phyloP scores from a whole-genome alignment of 1,139 yeast species.

The Candida sp. region DNA sequence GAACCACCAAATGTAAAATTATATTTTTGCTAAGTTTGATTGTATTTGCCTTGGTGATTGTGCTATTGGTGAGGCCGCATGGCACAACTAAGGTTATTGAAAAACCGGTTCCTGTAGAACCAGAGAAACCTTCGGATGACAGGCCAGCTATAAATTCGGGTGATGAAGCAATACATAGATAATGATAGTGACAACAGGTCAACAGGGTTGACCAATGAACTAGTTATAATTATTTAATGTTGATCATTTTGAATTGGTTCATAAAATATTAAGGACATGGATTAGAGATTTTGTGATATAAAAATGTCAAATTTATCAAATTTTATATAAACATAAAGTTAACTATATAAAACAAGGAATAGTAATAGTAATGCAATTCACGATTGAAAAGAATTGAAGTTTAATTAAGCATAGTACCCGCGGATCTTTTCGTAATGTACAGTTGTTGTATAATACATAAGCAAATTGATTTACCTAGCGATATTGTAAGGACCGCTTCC shows the following conservation, averaged over 20 bases:
- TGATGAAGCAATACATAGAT: too few relatives aligned
- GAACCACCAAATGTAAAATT: conserved; percentile 88
- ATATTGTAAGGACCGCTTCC: conserved; percentile 14
- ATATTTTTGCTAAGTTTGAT: conserved; percentile 69
- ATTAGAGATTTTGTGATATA: not conserved
- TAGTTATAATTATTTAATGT: too few relatives aligned
- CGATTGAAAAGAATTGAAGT: not conserved
- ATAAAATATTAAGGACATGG: not conserved
- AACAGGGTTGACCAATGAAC: too few relatives aligned
- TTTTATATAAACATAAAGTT: not conserved
- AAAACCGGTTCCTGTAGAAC: conserved; percentile 12
- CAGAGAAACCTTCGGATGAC: not conserved
- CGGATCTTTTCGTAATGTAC: not conserved
- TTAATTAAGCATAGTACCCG: not conserved
- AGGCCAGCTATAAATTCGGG: not conserved
- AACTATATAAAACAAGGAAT: not conserved
- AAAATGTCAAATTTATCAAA: not conserved
- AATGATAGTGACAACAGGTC: too few relatives aligned
- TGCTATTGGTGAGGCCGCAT: conserved; percentile 68
- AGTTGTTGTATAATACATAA: too few relatives aligned
- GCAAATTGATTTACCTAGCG: not conserved
- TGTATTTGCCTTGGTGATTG: conserved; percentile 67
- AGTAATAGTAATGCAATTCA: not conserved
- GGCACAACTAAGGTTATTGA: conserved; percentile 19
- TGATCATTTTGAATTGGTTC: not conserved